Conservation (phyloP, 1,284 basidiomycete species). For the Gymnopus androsaceus region DNA sequence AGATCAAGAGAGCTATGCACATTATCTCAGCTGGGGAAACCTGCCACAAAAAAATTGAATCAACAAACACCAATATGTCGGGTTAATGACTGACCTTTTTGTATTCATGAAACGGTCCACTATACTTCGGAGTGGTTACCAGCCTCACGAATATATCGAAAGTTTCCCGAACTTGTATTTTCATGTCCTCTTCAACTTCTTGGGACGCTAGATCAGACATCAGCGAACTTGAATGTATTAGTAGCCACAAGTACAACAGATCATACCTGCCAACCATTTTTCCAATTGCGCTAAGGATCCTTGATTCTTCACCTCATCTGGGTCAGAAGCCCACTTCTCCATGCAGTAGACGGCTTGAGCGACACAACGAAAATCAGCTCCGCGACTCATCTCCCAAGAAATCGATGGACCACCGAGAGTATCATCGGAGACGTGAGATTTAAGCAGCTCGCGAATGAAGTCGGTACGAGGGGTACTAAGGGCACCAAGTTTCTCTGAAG, state of each 20-base stretch:
- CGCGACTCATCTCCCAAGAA: constrained; percentile 59
- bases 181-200: not conserved
- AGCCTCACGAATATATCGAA: constrained; percentile 49
- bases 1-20: constrained; percentile 52
- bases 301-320: constrained; percentile 26
- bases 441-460: constrained; percentile 55
- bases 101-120: constrained; percentile 32
- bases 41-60: constrained; percentile 18
- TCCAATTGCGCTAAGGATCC: constrained; percentile 46
- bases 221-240: not conserved
- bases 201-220: not conserved
- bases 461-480: constrained; percentile 50
- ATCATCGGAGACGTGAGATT: constrained; percentile 42
- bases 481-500: constrained; percentile 73
- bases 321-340: constrained; percentile 37
- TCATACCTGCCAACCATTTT: constrained; percentile 49
- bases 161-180: constrained; percentile 35
- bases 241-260: too few species aligned
- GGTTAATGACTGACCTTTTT: constrained; percentile 4
- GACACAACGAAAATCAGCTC: constrained; percentile 64
- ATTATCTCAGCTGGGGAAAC: constrained; percentile 69
- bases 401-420: constrained; percentile 41
- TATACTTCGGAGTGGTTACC: constrained; percentile 34
- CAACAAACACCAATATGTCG: not conserved
- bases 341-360: constrained; percentile 56